phyloP scores from a whole-genome alignment of 2,329 filamentous ascomycete species.

The Sclerotinia minor region DNA sequence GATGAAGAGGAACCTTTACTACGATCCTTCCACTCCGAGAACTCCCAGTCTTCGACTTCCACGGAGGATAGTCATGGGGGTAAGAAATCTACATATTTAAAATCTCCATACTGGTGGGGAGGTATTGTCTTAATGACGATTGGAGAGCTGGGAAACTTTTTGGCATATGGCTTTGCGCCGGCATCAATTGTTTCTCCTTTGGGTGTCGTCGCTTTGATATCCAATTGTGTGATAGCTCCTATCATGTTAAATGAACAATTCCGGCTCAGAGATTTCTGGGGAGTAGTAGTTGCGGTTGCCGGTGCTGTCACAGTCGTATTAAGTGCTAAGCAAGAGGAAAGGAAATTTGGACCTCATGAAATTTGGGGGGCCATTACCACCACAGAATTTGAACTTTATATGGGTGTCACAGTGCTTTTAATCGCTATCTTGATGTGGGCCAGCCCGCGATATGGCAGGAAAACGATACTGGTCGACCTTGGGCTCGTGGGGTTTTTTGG shows the following conservation, averaged over 20 bases:
- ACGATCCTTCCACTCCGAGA: slow-evolving; percentile 51
- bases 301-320: slow-evolving; percentile 92
- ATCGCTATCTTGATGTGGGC: slow-evolving; percentile 79
- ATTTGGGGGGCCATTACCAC: slow-evolving; percentile 87
- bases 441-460: slow-evolving; percentile 80
- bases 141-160: slow-evolving; percentile 92
- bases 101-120: slow-evolving; percentile 93
- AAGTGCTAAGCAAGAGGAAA: slow-evolving; percentile 85
- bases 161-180: slow-evolving; percentile 96
- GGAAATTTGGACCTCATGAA: slow-evolving; percentile 84
- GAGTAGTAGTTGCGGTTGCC: slow-evolving; percentile 81
- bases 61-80: slow-evolving; percentile 42
- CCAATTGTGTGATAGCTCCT: slow-evolving; percentile 95
- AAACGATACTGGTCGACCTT: slow-evolving; percentile 86
- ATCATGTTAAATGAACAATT: slow-evolving; percentile 91
- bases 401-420: slow-evolving; percentile 71
- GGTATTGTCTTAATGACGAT: slow-evolving; percentile 90
- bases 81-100: slow-evolving; percentile 68
- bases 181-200: slow-evolving; percentile 96
- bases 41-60: slow-evolving; percentile 44
- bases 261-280: slow-evolving; percentile 78
- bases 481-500: slow-evolving; percentile 92
- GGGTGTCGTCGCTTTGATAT: slow-evolving; percentile 93
- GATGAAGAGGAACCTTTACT: slow-evolving; percentile 55
- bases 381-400: slow-evolving; percentile 87